Evolutionary conservation across 2,329 filamentous ascomycete genomes (phyloP).

Genomic region (Sclerotinia nivalis): DNA sequence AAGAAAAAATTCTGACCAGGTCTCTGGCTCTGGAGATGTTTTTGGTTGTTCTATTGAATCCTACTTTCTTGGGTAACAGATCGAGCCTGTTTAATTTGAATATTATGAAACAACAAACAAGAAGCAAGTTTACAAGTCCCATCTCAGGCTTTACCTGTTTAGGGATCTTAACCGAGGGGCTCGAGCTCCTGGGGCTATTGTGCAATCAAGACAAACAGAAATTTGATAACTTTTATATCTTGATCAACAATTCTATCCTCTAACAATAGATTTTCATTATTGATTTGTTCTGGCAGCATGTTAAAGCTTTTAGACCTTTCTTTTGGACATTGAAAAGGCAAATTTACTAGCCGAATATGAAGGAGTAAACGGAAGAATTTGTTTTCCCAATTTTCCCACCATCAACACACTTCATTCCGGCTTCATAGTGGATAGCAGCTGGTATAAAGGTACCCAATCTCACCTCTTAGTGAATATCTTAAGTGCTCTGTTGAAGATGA

Average conservation of each 20-base stretch:
- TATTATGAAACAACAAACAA: background rate
- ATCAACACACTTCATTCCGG: background rate
- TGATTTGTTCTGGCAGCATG: too few species aligned
- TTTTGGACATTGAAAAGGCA: background rate
- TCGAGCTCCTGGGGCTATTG: background rate
- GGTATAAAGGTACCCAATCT: background rate
- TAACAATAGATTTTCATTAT: background rate
- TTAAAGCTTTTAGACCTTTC: background rate
- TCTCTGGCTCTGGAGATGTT: background rate
- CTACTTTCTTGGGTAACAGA: background rate
- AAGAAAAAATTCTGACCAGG: background rate
- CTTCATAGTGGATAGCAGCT: background rate
- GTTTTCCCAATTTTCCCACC: background rate
- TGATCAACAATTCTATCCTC: background rate
- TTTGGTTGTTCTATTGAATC: background rate
- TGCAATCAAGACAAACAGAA: background rate
- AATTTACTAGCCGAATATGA: background rate
- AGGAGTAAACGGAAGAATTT: background rate
- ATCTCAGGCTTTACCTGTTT: background rate
- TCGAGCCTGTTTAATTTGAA: background rate
- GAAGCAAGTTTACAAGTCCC: background rate
- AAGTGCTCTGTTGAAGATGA: rapidly evolving
- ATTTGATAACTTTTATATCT: background rate
- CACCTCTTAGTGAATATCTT: background rate
- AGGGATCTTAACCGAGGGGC: background rate